Conservation (phyloP, 805 yeast genomes). For the Limtongozyma cylindracea region DNA sequence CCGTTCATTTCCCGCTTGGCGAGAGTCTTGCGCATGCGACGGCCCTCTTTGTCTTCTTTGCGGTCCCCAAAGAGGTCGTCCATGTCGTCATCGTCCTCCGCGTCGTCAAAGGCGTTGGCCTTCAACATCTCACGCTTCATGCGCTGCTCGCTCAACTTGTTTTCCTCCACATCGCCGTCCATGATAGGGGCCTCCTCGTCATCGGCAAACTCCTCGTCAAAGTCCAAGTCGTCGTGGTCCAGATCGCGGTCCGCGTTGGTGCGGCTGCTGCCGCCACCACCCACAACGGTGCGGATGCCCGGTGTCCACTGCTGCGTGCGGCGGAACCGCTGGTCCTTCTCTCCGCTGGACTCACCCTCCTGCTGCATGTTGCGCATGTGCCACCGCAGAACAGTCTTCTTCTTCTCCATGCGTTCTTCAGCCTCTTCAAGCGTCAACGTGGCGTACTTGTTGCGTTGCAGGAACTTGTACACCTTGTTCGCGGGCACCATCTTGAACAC, state of each 20-base stretch:
- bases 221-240: constrained; percentile 82
- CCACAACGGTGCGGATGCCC: constrained; percentile 15
- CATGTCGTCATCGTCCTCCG: constrained; percentile 26
- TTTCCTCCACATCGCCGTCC: constrained; percentile 91
- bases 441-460: constrained; percentile 82
- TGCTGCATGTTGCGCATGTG: constrained; percentile 71
- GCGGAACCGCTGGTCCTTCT: constrained; percentile 19
- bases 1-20: constrained; percentile 72
- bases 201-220: constrained; percentile 91
- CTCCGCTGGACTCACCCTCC: constrained; percentile 11
- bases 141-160: constrained; percentile 65
- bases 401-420: constrained; percentile 77
- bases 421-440: constrained; percentile 92
- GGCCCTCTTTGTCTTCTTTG: constrained; percentile 78
- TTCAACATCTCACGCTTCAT: constrained; percentile 67
- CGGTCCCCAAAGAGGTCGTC: constrained; percentile 55
- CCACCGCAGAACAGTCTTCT: constrained; percentile 71
- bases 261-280: constrained; percentile 14
- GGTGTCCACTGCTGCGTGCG: constrained; percentile 5
- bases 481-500: constrained; percentile 91
- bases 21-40: constrained; percentile 59
- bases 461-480: constrained; percentile 80
- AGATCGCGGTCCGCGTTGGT: constrained; percentile 23
- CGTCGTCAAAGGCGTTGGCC: constrained; percentile 44
- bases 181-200: constrained; percentile 97